Conservation (phyloP, 106 monocot species). For the Ottelia alismoides region DNA sequence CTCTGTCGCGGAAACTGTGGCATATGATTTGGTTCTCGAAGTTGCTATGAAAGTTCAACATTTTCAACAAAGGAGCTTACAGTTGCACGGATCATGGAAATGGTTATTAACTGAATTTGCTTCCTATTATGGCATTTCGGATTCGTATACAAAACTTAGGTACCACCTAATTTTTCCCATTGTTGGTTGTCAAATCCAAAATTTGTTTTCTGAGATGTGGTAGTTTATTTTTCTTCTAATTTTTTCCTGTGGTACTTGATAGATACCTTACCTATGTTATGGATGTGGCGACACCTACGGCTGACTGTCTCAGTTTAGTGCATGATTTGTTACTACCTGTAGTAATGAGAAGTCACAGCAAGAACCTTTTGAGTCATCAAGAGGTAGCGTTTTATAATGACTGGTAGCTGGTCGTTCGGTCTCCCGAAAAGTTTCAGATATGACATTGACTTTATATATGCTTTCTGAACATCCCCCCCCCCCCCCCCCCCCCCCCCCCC, state of each 20-base stretch:
- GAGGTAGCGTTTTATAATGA: too few relatives aligned
- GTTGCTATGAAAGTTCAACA: constrained; percentile 92
- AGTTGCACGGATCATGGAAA: constrained; percentile 92
- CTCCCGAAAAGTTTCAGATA: too few relatives aligned
- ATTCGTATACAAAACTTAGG: constrained; percentile 88
- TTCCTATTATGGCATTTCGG: constrained; percentile 93
- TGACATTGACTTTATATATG: too few relatives aligned
- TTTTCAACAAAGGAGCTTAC: constrained; percentile 70
- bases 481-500: too few relatives aligned
- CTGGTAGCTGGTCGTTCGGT: too few relatives aligned
- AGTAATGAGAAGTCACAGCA: constrained; percentile 49
- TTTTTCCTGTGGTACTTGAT: too few relatives aligned
- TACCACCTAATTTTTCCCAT: constrained; percentile 11
- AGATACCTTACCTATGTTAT: constrained; percentile 97
- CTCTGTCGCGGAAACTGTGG: constrained; percentile 95
- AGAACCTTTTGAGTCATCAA: constrained; percentile 80
- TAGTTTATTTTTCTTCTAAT: too few relatives aligned
- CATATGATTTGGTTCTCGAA: constrained; percentile 87
- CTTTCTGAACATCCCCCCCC: too few relatives aligned
- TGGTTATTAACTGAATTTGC: constrained; percentile 95
- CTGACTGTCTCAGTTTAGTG: constrained; percentile 73
- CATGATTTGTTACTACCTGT: constrained; percentile 76
- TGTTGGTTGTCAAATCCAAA: too few relatives aligned
- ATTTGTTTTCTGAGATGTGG: too few relatives aligned
- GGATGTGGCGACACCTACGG: constrained; percentile 98